Evolutionary conservation across 2,329 filamentous ascomycete species (phyloP), one percentile per base, ranked within the genome.

Genomic region (Laburnicola sp.): DNA sequence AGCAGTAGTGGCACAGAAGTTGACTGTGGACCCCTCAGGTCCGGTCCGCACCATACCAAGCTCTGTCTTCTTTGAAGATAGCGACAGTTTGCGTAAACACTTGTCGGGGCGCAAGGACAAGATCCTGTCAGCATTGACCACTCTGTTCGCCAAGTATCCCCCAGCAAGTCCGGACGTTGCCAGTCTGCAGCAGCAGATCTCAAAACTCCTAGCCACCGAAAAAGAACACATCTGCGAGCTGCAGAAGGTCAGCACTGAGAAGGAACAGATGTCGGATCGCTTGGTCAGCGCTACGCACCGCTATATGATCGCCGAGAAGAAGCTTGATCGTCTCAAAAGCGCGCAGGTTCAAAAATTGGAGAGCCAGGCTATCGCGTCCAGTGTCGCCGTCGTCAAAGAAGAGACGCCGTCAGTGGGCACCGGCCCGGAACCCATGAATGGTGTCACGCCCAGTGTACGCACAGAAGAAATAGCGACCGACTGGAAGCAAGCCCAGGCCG

Each of bases 271-370:
- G 3, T 90, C 90, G 40, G 89, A 94, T 65, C 88, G 93, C 56
- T 79, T 97, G 21, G 93, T 97, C 68, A 87, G 85, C 30, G 94
- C 93, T 11, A 96, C 91, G 4, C 79, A 96, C 52, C 85, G 94
- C 58, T 97, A 96, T 67, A 90, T 97, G 78, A 89, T 95, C 61
- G 94, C 94, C 0, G 94, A 99, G 72, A 95, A 96, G 77, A 94
- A 91, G 70, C 79, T 97, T 45, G 94, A 99, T 70, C 85, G 94
- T 37, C 84, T 88, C 23, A 93, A 90, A 73, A 99, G 94, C 68
- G 78, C 86, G 11, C 91, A 96, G 50, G 91, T 97, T 1, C 89
- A 92, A 55, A 96, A 96, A 70, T 75, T 99, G 53, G 94, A 97
- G 71, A 88, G 91, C 64, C 90, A 96, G 74, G 91, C 92, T 6